These are phyloP conservation scores for Beta corolliflora DNA, from an alignment of 179 eudicot genomes.

Conservation along the genomic window DNA sequence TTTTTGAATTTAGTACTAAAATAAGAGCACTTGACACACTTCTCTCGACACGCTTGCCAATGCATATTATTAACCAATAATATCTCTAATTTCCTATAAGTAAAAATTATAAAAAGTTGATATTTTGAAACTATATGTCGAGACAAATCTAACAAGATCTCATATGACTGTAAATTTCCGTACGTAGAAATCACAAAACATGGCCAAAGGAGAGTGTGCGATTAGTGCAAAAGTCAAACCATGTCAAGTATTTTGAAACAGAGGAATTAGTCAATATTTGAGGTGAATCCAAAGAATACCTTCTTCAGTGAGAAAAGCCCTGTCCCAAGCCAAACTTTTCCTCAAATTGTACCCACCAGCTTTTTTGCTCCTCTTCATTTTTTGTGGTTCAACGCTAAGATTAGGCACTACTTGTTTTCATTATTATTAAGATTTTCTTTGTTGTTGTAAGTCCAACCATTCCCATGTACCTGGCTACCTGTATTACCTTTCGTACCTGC, in stretches of 20 bases:
- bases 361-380: slow-evolving; percentile 77
- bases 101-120: too few relatives aligned
- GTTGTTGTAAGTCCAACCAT: slow-evolving; percentile 40
- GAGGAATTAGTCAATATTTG: background rate
- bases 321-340: slow-evolving; percentile 96
- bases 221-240: too few relatives aligned
- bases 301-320: slow-evolving; percentile 89
- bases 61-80: too few relatives aligned
- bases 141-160: too few relatives aligned
- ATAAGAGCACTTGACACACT: background rate
- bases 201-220: too few relatives aligned
- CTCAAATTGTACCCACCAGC: slow-evolving; percentile 66
- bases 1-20: background rate
- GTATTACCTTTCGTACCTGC: slow-evolving; percentile 35
- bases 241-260: too few relatives aligned
- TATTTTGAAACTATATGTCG: too few relatives aligned
- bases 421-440: slow-evolving; percentile 60
- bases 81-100: too few relatives aligned
- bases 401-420: slow-evolving; percentile 38
- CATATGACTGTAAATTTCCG: too few relatives aligned
- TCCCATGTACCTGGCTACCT: slow-evolving; percentile 26
- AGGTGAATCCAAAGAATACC: slow-evolving; percentile 41
- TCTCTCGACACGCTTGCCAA: too few relatives aligned
- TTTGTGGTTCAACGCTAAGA: slow-evolving; percentile 60
- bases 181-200: too few relatives aligned